Evolutionary conservation across 1,284 basidiomycete species (phyloP), one percentile per base, ranked within the genome.

Genomic region (Lentinula novae-zelandiae): DNA sequence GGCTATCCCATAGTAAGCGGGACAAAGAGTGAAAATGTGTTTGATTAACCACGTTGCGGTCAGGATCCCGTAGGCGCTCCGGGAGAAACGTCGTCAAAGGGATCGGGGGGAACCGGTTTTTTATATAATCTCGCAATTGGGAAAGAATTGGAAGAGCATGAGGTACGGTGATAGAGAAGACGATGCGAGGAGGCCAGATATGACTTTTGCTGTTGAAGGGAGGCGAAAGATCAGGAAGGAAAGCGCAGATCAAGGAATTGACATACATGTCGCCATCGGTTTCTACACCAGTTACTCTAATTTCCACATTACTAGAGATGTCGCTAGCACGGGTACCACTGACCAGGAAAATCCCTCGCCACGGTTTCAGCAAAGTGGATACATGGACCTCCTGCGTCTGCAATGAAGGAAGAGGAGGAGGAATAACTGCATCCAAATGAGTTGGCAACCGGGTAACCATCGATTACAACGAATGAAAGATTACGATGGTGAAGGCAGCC

Each of bases 361-460:
- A 87, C 20, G 84, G 82, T 40, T 40, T 57, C 22, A 59, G 51
- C 33, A 53, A 20, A 44, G 51, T 40, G 27, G 57, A 57, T 31
- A 57, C 60, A 27, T 49, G 38, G 68, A 71, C 12, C 12, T 8
- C 12, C 36, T 38, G 33, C 5, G n/a, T 17, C 20, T 54, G 70
- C 4, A 20, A 36, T 7, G 53, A 52, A 15, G 73, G 53, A 74
- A 82, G 53, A 74, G 82, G 81, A 62, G 81, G 75, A 60, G 84
- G 82, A 67, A 85, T 75, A 68, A 84, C 76, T 62, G 78, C 75
- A 67, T 84, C 82, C 64, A 85, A 77, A 67, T 83, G 80, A 59
- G 83, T 82, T 67, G 84, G 83, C 66, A 85, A 73, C 68, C 82
- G 83, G 74, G 82, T 85, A 70, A 82, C 80, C 82, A 84, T 83